These are phyloP conservation scores for Phytophthora chlamydospora DNA, from an alignment of 352 stramenopile genomes.

Conservation along the genomic window DNA sequence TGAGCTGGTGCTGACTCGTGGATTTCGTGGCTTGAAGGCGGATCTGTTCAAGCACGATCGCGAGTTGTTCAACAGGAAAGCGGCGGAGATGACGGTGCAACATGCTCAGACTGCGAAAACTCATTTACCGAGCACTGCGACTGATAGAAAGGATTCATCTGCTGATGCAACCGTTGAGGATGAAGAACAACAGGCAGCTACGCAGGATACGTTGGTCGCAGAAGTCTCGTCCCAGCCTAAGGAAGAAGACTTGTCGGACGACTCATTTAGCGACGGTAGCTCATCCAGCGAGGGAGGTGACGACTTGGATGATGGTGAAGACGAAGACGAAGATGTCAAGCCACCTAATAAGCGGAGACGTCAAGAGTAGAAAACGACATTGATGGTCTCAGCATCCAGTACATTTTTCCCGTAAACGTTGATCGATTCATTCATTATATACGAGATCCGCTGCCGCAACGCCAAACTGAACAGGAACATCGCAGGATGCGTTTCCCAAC, in stretches of 20 bases:
- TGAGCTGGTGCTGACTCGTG: not conserved
- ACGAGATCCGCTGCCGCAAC: not conserved
- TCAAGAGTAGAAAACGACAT: conserved; percentile 14
- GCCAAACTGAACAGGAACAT: not conserved
- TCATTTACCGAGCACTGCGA: conserved; percentile 6
- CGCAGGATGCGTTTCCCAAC: too few species aligned
- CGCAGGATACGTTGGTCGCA: conserved; percentile 22
- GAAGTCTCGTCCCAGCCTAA: conserved; percentile 18
- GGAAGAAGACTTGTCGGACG: conserved; percentile 35
- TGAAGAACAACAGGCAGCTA: conserved; percentile 14
- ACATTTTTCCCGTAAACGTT: not conserved
- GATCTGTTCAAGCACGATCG: conserved; percentile 83
- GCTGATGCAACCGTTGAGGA: not conserved
- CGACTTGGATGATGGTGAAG: not conserved
- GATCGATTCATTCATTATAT: too few species aligned
- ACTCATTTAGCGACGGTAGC: conserved; percentile 48
- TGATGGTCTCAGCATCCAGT: too few species aligned
- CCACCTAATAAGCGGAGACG: conserved; percentile 38
- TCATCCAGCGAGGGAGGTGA: conserved; percentile 51
- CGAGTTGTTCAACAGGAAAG: conserved; percentile 72
- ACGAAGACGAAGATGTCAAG: conserved; percentile 8
- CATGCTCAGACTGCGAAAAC: conserved; percentile 41
- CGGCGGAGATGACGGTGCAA: conserved; percentile 61
- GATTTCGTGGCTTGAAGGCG: conserved; percentile 39
- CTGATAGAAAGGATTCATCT: conserved; percentile 1